phyloP scores from a whole-genome alignment of 352 stramenopile species.

The Globisporangium nagaii region DNA sequence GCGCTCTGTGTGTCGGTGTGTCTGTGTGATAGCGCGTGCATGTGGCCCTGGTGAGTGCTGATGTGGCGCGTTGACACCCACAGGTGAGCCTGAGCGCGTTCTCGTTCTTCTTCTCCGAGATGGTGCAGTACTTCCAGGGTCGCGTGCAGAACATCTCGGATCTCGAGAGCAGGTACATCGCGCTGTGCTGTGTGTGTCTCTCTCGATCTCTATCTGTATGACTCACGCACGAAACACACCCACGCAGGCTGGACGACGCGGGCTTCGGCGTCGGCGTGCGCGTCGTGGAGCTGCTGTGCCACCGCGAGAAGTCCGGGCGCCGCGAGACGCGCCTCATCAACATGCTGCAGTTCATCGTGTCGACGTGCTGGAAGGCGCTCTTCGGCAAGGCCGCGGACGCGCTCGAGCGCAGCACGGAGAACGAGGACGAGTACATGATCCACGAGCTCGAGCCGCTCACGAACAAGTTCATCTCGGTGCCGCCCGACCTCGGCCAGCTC shows the following conservation, averaged over 20 bases:
- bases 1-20: neutral
- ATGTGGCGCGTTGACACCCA: neutral
- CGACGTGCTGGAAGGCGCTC: conserved; percentile 92
- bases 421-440: conserved; percentile 99
- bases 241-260: conserved; percentile 84
- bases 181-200: neutral
- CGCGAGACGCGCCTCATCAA: conserved; percentile 81
- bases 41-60: too few relatives aligned
- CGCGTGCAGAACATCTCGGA: conserved; percentile 94
- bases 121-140: conserved; percentile 97
- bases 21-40: too few relatives aligned
- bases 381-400: conserved; percentile 96
- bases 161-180: conserved; percentile 85
- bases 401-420: conserved; percentile 95
- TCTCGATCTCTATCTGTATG: neutral
- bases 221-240: neutral
- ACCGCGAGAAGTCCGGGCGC: conserved; percentile 73
- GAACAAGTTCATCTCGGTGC: conserved; percentile 96
- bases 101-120: conserved; percentile 96
- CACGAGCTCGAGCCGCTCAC: conserved; percentile 91
- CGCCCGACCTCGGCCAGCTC: conserved; percentile 92
- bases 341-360: conserved; percentile 93
- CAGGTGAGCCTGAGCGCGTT: conserved; percentile 94
- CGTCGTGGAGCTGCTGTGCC: conserved; percentile 91
- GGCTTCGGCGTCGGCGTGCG: conserved; percentile 95